phyloP scores from a whole-genome alignment of 2,329 filamentous ascomycete species.

The Neofusicoccum parvum region DNA sequence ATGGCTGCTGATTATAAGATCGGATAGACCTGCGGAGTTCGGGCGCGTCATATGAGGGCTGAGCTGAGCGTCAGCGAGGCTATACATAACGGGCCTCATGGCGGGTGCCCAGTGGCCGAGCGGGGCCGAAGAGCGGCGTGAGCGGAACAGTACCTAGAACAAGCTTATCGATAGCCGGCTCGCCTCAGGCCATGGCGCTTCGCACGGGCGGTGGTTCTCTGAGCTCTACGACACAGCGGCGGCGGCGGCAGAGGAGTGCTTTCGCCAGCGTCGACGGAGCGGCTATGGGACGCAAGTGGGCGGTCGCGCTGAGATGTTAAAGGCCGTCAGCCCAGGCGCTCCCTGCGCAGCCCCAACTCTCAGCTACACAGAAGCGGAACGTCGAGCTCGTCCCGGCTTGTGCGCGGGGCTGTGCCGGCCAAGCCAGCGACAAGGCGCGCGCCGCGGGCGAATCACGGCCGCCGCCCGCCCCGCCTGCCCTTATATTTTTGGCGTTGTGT shows the following conservation, averaged over 20 bases:
- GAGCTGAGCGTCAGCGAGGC: conserved; percentile 21
- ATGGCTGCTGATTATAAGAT: conserved; percentile 14
- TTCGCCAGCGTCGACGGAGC: neutral
- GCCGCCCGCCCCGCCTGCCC: neutral
- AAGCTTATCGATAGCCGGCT: conserved; percentile 14
- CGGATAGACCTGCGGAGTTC: neutral
- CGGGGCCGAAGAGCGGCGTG: conserved; percentile 18
- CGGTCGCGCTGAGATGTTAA: neutral
- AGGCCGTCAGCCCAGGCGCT: neutral
- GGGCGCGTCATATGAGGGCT: conserved; percentile 16
- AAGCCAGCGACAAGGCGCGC: neutral
- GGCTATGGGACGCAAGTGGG: neutral
- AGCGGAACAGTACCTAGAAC: conserved; percentile 2
- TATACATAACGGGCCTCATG: conserved; percentile 6
- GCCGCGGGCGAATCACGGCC: neutral
- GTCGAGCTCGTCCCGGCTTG: neutral
- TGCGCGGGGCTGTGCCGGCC: conserved; percentile 1
- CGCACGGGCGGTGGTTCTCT: neutral
- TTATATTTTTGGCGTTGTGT: conserved; percentile 1
- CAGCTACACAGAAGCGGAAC: conserved; percentile 18
- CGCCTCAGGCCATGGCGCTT: conserved; percentile 8
- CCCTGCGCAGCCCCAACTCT: conserved; percentile 15
- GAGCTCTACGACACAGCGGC: neutral
- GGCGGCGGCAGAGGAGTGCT: neutral
- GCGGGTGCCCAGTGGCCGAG: conserved; percentile 3